These are phyloP conservation scores for Mariannaea elegans DNA, from an alignment of 2,329 filamentous ascomycete genomes.

Conservation along the genomic window DNA sequence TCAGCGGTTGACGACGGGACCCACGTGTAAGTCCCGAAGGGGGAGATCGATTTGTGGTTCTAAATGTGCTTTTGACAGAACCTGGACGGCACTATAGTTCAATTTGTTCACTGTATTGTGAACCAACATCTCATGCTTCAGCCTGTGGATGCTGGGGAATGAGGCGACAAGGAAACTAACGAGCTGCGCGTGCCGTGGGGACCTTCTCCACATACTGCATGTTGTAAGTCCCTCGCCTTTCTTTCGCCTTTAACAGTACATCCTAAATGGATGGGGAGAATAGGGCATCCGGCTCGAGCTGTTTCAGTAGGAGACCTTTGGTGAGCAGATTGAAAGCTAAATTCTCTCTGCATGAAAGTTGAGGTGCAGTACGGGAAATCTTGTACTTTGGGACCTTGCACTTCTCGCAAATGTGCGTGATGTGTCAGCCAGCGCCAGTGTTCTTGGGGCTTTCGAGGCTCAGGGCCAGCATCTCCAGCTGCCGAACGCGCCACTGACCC, in stretches of 20 bases:
- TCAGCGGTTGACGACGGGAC: background rate
- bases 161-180: background rate
- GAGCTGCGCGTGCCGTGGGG: background rate
- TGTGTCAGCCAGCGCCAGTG: slow-evolving; percentile 27
- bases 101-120: background rate
- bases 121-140: slow-evolving; percentile 7
- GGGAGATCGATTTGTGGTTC: background rate
- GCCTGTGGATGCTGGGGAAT: background rate
- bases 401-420: slow-evolving; percentile 1
- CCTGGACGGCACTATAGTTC: background rate
- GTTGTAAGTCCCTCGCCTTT: background rate
- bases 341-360: slow-evolving; percentile 16
- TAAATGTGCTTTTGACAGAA: background rate
- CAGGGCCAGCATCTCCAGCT: slow-evolving; percentile 31
- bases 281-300: background rate
- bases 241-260: background rate
- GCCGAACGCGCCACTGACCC: slow-evolving; percentile 40
- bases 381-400: slow-evolving; percentile 9
- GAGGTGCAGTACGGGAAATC: background rate
- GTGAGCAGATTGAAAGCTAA: background rate
- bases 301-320: too few relatives aligned
- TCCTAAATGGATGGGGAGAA: background rate
- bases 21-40: background rate
- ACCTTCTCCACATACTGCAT: background rate
- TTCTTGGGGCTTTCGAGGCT: slow-evolving; percentile 31